Evolutionary conservation across 768 basidiomycete genomes (phyloP), one percentile per base, ranked within the genome.

Genomic region (Myochromella boudieri): DNA sequence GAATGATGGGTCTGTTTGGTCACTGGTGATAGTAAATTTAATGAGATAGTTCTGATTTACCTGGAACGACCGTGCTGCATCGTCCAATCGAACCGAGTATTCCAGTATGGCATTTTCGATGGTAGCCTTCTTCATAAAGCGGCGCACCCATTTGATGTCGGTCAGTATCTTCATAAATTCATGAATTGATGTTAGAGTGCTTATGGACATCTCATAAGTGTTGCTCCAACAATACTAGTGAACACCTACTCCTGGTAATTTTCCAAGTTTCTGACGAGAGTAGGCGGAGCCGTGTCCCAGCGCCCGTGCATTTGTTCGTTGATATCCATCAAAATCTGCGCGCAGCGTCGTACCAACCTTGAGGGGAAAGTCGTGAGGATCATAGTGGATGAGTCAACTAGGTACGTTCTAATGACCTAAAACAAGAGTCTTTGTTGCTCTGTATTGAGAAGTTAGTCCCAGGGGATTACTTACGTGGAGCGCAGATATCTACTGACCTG

Each of bases 21-120:
- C 25, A 40, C 25, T 17, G 18, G 7, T 15, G 15, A 36, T 6
- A 12, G 11, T 2, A 6, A 9, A 25, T 36, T 22, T 27, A 18
- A 12, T 5, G 28, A 9, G 18, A 25, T 29, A 36, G 15, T 41
- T 41, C 11, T 32, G 14, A 6, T 47, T 18, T 49, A 73, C 77
- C 65, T 78, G 76, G 47, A 78, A 76, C 7, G 75, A 68, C 38
- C 70, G 68, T 9, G 70, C 65, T 9, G 77, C 72, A 18, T 77
- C 76, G 18, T 75, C 69, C 26, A 77, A 54, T 37, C 61, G 57
- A 15, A 44, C 55, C 27, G 63, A 58, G 37, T 66, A 68, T 6
- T 67, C 62, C 1, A 32, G 54, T 3, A 77, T 60, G 3, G 73
- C 65, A 26, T 56, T 59, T 46, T 77, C 74, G 12, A 76, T 75